Evolutionary conservation across 2,329 filamentous ascomycete species (phyloP).

Genomic region (Alternaria sp.): DNA sequence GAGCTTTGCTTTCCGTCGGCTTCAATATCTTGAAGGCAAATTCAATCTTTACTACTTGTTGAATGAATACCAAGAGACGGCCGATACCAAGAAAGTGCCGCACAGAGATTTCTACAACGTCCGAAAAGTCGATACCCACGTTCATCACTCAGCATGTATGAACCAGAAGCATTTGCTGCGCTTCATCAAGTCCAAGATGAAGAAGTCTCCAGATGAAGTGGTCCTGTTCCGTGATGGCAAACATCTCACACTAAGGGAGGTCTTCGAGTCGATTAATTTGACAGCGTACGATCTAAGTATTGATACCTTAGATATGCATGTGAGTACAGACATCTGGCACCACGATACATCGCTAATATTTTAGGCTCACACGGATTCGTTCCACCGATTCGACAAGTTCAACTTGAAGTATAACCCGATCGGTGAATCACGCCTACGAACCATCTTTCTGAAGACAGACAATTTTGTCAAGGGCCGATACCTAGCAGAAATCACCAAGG

Average conservation of each 20-base stretch:
- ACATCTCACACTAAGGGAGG: constrained; percentile 86
- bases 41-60: constrained; percentile 93
- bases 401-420: constrained; percentile 99
- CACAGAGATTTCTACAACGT: constrained; percentile 99
- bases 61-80: constrained; percentile 97
- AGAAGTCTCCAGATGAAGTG: constrained; percentile 93
- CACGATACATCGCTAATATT: constrained; percentile 11
- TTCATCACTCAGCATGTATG: constrained; percentile 99
- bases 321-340: constrained; percentile 53
- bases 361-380: constrained; percentile 92
- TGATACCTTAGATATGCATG: constrained; percentile 98
- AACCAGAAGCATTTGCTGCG: constrained; percentile 98
- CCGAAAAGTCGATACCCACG: constrained; percentile 97
- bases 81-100: constrained; percentile 95
- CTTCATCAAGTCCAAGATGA: constrained; percentile 99
- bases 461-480: constrained; percentile 97
- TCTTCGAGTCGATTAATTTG: constrained; percentile 96
- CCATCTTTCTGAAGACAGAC: constrained; percentile 99
- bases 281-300: constrained; percentile 98
- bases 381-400: constrained; percentile 99
- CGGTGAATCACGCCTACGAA: constrained; percentile 90
- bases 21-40: constrained; percentile 96
- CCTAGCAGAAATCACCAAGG: constrained; percentile 95
- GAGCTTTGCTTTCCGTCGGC: constrained; percentile 91
- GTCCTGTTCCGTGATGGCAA: constrained; percentile 93